A percentile compares a stretch with the other conserved stretches of the same genome.
Conservation (phyloP, 306 rosid genomes). For the Pachyrhizus erosus region DNA sequence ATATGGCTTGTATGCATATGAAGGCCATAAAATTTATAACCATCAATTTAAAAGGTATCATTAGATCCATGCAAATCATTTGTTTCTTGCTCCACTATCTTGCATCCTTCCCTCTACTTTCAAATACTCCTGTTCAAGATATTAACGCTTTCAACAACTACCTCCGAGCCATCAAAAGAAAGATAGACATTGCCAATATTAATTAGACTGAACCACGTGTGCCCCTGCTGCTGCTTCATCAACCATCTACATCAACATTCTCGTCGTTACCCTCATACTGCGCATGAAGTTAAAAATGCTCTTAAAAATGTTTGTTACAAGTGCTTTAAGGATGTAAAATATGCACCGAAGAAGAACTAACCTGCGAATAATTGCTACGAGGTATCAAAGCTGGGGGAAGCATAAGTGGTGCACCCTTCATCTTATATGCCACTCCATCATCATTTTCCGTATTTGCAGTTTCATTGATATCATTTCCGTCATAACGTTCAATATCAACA, state of each 20-base stretch:
- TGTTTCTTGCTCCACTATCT: slow-evolving; percentile 28
- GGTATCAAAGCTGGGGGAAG: slow-evolving; percentile 68
- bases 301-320: slow-evolving; percentile 38
- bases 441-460: slow-evolving; percentile 50
- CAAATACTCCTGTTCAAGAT: slow-evolving; percentile 30
- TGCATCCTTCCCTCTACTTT: slow-evolving; percentile 23
- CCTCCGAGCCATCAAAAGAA: slow-evolving; percentile 26
- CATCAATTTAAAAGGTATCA: slow-evolving; percentile 23
- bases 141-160: slow-evolving; percentile 29
- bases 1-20: background rate
- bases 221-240: slow-evolving; percentile 52
- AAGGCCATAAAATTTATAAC: background rate
- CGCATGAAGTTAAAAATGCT: slow-evolving; percentile 45
- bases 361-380: slow-evolving; percentile 63
- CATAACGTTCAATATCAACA: slow-evolving; percentile 71
- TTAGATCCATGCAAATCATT: slow-evolving; percentile 27
- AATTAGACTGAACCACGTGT: slow-evolving; percentile 31
- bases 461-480: slow-evolving; percentile 45
- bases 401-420: slow-evolving; percentile 43
- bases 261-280: slow-evolving; percentile 77
- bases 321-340: slow-evolving; percentile 21
- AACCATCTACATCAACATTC: slow-evolving; percentile 65
- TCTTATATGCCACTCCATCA: slow-evolving; percentile 50
- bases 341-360: slow-evolving; percentile 43
- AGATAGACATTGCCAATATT: slow-evolving; percentile 26